Percentiles rank a stretch among this genome's conserved stretches.
Evolutionary conservation across 768 basidiomycete species (phyloP).

Genomic region (Leccinum subgranulosum): DNA sequence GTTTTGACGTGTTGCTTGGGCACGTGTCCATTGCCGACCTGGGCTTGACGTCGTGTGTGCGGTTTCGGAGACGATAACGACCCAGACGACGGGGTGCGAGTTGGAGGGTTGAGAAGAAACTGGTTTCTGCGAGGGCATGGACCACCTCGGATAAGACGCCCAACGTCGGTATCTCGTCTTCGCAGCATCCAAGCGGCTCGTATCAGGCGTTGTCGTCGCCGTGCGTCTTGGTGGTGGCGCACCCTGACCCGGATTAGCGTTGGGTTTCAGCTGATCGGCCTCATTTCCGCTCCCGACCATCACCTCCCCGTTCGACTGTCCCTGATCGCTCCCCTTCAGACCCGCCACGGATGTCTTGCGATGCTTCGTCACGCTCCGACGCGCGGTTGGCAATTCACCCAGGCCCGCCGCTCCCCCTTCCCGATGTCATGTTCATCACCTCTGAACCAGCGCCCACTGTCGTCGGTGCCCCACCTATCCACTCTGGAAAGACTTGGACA

Average conservation of each 20-base stretch:
- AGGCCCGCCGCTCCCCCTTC: too few relatives aligned
- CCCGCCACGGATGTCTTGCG: constrained; percentile 12
- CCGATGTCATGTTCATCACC: too few relatives aligned
- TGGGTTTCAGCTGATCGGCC: too few relatives aligned
- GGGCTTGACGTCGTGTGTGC: neutral
- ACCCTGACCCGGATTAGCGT: too few relatives aligned
- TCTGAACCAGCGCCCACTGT: neutral
- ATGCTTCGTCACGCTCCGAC: constrained; percentile 4
- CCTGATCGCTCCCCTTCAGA: too few relatives aligned
- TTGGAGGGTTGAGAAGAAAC: too few relatives aligned
- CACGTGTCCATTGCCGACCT: constrained; percentile 13
- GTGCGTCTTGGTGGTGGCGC: neutral
- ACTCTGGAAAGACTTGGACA: neutral
- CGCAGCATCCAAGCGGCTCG: neutral
- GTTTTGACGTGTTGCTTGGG: constrained; percentile 2
- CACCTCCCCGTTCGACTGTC: too few relatives aligned
- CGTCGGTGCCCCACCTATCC: constrained; percentile 1
- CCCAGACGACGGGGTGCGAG: too few relatives aligned
- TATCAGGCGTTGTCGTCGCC: neutral
- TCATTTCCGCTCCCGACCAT: constrained; percentile 13
- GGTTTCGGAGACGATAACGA: neutral
- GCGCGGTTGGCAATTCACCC: neutral
- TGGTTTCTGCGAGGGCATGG: too few relatives aligned
- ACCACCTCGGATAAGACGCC: constrained; percentile 8
- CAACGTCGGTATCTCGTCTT: constrained; percentile 8